Conservation (phyloP, 257 asterid species). For the Solanum neorickii region DNA sequence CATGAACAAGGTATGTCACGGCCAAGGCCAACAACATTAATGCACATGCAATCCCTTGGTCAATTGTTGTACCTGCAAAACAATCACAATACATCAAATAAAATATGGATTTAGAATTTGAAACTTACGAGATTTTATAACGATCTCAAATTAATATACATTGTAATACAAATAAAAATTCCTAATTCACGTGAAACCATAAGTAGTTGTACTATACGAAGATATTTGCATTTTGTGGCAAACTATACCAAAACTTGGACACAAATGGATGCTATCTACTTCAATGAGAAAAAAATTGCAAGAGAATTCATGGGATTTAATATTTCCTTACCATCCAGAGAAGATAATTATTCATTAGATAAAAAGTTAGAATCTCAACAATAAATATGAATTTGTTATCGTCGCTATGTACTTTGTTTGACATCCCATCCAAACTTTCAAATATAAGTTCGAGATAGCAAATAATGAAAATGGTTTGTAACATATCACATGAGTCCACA, state of each 20-base stretch:
- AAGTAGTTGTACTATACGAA: neutral
- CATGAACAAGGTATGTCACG: constrained; percentile 48
- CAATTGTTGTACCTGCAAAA: constrained; percentile 37
- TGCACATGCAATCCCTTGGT: constrained; percentile 45
- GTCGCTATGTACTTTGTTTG: neutral
- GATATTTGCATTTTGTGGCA: neutral
- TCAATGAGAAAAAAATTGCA: neutral
- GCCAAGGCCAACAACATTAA: constrained; percentile 53
- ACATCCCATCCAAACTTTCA: neutral
- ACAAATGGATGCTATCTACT: neutral
- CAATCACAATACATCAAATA: neutral
- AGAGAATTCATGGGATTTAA: neutral
- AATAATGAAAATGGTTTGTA: neutral
- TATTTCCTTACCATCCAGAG: neutral
- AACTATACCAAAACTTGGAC: neutral
- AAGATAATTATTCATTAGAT: neutral
- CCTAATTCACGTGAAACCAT: neutral
- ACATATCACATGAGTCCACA: neutral
- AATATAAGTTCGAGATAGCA: neutral
- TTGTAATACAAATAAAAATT: neutral
- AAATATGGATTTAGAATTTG: neutral
- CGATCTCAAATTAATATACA: neutral
- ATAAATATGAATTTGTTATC: neutral
- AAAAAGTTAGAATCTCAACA: neutral
- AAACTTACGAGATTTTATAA: neutral